Conservation (phyloP, 2,329 filamentous ascomycete species). For the Alternaria dauci region DNA sequence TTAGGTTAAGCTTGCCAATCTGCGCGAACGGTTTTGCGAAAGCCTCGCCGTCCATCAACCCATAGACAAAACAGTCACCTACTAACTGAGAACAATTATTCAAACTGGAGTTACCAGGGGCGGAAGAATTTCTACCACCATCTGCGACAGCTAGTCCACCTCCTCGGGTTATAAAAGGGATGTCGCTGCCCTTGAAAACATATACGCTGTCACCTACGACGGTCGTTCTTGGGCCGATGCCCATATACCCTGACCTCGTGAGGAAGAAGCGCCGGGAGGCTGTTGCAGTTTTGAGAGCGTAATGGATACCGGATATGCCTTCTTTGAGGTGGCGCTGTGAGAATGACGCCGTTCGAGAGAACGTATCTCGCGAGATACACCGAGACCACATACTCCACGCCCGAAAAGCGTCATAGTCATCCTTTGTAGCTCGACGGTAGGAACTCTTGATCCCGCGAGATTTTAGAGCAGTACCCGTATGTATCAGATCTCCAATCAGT, state of each 20-base stretch:
- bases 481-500: conserved; percentile 22
- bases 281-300: conserved; percentile 28
- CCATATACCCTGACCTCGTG: conserved; percentile 29
- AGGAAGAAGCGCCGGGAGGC: conserved; percentile 31
- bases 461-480: not conserved
- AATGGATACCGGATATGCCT: conserved; percentile 25
- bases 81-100: conserved; percentile 14
- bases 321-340: conserved; percentile 17
- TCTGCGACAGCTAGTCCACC: not conserved
- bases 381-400: conserved; percentile 32
- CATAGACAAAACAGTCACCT: conserved; percentile 31
- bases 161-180: conserved; percentile 27
- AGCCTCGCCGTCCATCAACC: conserved; percentile 29
- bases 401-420: conserved; percentile 20
- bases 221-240: conserved; percentile 26
- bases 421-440: conserved; percentile 21
- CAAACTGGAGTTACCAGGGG: not conserved
- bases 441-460: not conserved
- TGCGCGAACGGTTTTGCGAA: not conserved
- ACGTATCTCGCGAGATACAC: conserved; percentile 31
- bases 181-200: conserved; percentile 22
- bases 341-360: conserved; percentile 22
- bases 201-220: conserved; percentile 23
- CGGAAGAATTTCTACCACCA: not conserved
- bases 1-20: conserved; percentile 1